Evolutionary conservation across 768 basidiomycete genomes (phyloP).

Genomic region (Psilocybe subaeruginosa): DNA sequence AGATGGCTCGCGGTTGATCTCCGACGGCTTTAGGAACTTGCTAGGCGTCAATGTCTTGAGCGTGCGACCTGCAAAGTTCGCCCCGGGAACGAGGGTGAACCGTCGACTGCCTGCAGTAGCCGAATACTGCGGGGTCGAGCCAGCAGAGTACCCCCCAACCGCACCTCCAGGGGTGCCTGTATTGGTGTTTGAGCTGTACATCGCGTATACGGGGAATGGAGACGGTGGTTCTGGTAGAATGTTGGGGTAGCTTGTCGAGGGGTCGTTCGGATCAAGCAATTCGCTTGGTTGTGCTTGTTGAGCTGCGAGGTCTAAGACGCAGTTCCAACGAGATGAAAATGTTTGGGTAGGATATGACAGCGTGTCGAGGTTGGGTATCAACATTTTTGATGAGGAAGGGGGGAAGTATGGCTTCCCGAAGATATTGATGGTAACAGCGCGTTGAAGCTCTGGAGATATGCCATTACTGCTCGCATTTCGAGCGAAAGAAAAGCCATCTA

Average conservation of each 20-base stretch:
- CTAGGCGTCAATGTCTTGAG: conserved; percentile 25
- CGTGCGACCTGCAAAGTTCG: conserved; percentile 26
- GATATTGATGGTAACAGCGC: conserved; percentile 81
- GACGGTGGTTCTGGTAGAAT: conserved; percentile 78
- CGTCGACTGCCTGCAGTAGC: conserved; percentile 62
- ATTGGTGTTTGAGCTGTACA: conserved; percentile 23
- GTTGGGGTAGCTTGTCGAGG: conserved; percentile 34
- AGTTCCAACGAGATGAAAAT: conserved; percentile 91
- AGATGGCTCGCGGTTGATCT: conserved; percentile 20
- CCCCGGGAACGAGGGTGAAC: conserved; percentile 26
- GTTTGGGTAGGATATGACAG: conserved; percentile 64
- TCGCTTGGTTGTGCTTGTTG: conserved; percentile 35
- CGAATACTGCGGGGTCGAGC: conserved; percentile 34
- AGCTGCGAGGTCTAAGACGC: conserved; percentile 75
- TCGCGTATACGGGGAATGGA: conserved; percentile 63
- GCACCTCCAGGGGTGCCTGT: conserved; percentile 17
- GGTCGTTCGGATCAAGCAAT: conserved; percentile 34
- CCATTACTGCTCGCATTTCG: conserved; percentile 25
- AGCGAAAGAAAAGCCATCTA: conserved; percentile 43
- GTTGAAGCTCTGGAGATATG: conserved; percentile 54
- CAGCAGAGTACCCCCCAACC: conserved; percentile 14
- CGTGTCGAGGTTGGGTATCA: conserved; percentile 21
- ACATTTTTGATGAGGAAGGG: conserved; percentile 21
- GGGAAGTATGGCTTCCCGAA: conserved; percentile 68
- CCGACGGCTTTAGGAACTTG: conserved; percentile 14